Base-by-base conservation (phyloP, 768 basidiomycete genomes). In the Suillus discolor region DNA sequence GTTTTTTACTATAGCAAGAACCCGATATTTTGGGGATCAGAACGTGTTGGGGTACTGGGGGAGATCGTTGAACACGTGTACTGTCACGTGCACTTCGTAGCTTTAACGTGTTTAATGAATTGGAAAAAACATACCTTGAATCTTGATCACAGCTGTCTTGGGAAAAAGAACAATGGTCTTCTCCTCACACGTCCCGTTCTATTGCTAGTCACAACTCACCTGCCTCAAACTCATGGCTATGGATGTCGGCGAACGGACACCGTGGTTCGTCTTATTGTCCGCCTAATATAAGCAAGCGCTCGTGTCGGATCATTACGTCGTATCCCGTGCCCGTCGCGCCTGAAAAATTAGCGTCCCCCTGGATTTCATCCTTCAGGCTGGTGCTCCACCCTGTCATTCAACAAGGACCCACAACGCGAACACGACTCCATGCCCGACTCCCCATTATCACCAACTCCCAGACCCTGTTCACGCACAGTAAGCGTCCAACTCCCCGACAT, bases 401-500 rank as follows among this genome's bases (percentile, higher is more conserved):
- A 42, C 38, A 25, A 59, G 38, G 23, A 57, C 39, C 18, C 39
- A 59, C 39, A 18, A 60, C 61, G 44, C 62, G 16, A 36, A 28
- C 8, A 15, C 2, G 15, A 45, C 41, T 42, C 41, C 15, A 49
- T 51, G 49, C 28, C 15, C 15, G 13, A 51, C 49, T 51, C 25
- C 25, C 7, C 25, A 25, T 3, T 31, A 31, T 31, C 31, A 57
- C 6, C 20, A 31, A 1, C 38, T 41, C 54, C 41, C 2, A 8
- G 36, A 36, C 36, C 51, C 31, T 55, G 55, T 61, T 31, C 64
- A 60, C 45, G 39, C 62, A 68, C 64, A 49, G 62, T 61, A 55
- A 78, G 75, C 67, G 65, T 78, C 45, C 75, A 76, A 39, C 73
- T 76, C 12, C 75, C 75, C 0, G 77, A 76, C 63, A 68, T 76